phyloP scores from a whole-genome alignment of 495 filamentous ascomycete genomes.

The Penicillium cosmopolitanum region DNA sequence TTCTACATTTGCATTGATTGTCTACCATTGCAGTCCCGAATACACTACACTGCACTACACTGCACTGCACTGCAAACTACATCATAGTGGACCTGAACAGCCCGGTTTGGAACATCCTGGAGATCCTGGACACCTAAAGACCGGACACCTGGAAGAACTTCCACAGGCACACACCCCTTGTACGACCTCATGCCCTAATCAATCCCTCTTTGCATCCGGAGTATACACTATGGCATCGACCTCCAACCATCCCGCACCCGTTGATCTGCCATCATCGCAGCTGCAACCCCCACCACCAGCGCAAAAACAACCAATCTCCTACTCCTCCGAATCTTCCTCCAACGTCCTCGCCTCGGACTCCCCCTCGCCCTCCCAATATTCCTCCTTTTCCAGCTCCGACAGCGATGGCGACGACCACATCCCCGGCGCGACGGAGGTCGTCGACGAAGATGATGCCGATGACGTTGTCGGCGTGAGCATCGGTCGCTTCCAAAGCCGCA shows the following conservation, averaged over 20 bases:
- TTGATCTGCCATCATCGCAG: too few relatives aligned
- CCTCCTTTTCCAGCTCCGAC: conserved; percentile 42
- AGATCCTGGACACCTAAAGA: too few relatives aligned
- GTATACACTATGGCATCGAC: conserved; percentile 15
- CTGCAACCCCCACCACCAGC: background rate
- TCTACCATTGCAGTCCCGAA: too few relatives aligned
- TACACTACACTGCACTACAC: too few relatives aligned
- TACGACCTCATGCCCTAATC: conserved; percentile 18
- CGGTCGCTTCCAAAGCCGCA: conserved; percentile 67
- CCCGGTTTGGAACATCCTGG: too few relatives aligned
- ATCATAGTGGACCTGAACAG: too few relatives aligned
- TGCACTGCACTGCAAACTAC: too few relatives aligned
- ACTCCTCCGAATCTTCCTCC: conserved; percentile 28
- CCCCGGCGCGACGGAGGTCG: conserved; percentile 20
- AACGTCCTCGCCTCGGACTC: conserved; percentile 27
- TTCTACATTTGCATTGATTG: too few relatives aligned
- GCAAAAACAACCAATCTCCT: conserved; percentile 17
- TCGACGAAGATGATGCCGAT: conserved; percentile 50
- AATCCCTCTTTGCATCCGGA: background rate
- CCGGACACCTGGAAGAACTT: too few relatives aligned
- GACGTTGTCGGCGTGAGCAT: conserved; percentile 80
- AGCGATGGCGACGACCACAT: conserved; percentile 42
- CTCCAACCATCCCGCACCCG: conserved; percentile 7
- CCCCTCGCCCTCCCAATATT: conserved; percentile 22
- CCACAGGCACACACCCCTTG: background rate